Evolutionary conservation across 179 eudicot genomes (phyloP).

Genomic region (Drosera spatulata): DNA sequence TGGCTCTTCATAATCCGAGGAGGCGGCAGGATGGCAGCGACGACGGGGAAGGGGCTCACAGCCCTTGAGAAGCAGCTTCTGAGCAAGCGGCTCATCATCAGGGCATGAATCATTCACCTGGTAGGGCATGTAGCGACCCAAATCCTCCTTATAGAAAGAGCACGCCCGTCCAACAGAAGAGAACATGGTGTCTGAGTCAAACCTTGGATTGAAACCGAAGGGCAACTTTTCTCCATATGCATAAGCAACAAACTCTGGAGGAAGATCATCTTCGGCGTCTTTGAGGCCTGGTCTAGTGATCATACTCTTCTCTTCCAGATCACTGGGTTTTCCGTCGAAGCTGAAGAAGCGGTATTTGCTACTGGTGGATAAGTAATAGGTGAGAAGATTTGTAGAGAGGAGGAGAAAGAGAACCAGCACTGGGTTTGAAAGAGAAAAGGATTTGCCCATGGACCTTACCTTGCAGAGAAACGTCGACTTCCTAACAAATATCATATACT

Average conservation of each 20-base stretch:
- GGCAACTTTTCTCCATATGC: slow-evolving; percentile 16
- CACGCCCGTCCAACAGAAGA: slow-evolving; percentile 33
- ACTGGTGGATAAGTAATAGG: slow-evolving; percentile 1
- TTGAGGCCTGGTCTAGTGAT: not conserved
- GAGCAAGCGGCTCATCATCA: slow-evolving; percentile 30
- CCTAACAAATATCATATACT: too few relatives aligned
- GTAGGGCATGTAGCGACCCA: slow-evolving; percentile 25
- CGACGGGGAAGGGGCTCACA: slow-evolving; percentile 40
- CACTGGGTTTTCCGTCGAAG: not conserved
- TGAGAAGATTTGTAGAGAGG: slow-evolving; percentile 36
- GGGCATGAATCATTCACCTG: slow-evolving; percentile 30
- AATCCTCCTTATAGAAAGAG: slow-evolving; percentile 15
- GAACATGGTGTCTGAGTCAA: slow-evolving; percentile 24
- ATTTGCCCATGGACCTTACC: not conserved
- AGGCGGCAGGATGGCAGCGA: slow-evolving; percentile 26
- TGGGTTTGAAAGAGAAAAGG: not conserved
- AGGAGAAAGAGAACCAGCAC: slow-evolving; percentile 23
- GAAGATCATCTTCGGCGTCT: not conserved
- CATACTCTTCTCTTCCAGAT: not conserved
- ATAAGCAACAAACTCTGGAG: not conserved
- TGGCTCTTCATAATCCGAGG: slow-evolving; percentile 14
- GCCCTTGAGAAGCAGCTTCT: slow-evolving; percentile 5
- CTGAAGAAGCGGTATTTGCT: not conserved
- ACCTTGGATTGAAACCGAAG: slow-evolving; percentile 30
- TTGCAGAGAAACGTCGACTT: too few relatives aligned